Conservation (phyloP, 345 rosid genomes). For the Raphanus sativus region DNA sequence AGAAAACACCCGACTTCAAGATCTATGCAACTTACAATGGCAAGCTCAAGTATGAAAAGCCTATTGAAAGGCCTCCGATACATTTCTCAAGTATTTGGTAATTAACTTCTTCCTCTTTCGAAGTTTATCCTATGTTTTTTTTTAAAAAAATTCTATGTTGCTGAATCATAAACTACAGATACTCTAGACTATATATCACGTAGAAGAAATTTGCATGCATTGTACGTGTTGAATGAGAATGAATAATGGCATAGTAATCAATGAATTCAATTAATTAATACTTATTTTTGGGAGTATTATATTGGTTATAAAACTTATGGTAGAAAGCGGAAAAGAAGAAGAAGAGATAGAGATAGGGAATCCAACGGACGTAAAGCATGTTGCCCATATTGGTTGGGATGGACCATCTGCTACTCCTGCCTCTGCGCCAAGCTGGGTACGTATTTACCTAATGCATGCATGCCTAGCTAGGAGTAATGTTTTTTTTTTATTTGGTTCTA, state of each 20-base stretch:
- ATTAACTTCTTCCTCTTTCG: not conserved
- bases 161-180: not conserved
- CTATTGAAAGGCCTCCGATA: slow-evolving; percentile 72
- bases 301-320: slow-evolving; percentile 1
- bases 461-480: not conserved
- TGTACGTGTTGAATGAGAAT: not conserved
- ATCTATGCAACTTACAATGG: slow-evolving; percentile 38
- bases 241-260: not conserved
- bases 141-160: not conserved
- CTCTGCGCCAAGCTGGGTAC: slow-evolving; percentile 61
- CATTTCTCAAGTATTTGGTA: slow-evolving; percentile 82
- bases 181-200: not conserved
- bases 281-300: not conserved
- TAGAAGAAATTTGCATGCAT: not conserved
- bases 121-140: too few species aligned
- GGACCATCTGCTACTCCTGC: slow-evolving; percentile 47
- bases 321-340: slow-evolving; percentile 68
- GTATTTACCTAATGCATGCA: not conserved
- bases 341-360: slow-evolving; percentile 74
- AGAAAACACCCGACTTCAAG: not conserved
- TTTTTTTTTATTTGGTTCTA: not conserved
- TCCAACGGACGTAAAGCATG: slow-evolving; percentile 94
- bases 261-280: not conserved
- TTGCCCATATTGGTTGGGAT: slow-evolving; percentile 93
- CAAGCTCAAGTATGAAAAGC: slow-evolving; percentile 76